A percentile compares a stretch with the other conserved stretches of the same genome.
Evolutionary conservation across 139 green algal genomes (phyloP).

Genomic region (Asterochloris erici): DNA sequence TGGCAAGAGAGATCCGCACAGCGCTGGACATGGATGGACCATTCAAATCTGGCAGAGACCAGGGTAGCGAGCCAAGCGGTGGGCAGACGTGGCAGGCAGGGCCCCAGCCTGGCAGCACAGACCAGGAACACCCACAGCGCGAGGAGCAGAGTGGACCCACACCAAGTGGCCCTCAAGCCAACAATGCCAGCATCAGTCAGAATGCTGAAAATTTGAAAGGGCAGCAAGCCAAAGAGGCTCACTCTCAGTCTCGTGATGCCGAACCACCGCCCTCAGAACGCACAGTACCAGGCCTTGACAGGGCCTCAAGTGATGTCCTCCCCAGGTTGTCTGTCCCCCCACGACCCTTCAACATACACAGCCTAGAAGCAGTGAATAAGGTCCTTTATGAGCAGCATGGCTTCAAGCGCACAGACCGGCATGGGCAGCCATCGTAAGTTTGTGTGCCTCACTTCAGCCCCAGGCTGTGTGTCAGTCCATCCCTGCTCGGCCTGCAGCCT

Average conservation of each 20-base stretch:
- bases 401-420: constrained; percentile 49
- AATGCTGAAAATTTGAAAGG: too few species aligned
- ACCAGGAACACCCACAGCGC: too few species aligned
- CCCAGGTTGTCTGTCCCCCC: background rate
- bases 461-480: background rate
- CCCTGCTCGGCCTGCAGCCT: background rate
- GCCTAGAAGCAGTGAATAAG: constrained; percentile 45
- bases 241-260: too few species aligned
- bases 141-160: too few species aligned
- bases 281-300: background rate
- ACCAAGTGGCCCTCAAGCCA: too few species aligned
- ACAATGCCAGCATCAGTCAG: too few species aligned
- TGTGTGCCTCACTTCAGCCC: background rate
- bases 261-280: background rate
- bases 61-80: too few species aligned
- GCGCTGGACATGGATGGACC: background rate
- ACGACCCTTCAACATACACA: constrained; percentile 20
- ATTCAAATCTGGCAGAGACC: background rate
- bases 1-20: constrained; percentile 37
- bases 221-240: too few species aligned
- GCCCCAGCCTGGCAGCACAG: too few species aligned
- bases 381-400: constrained; percentile 62
- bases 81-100: too few species aligned
- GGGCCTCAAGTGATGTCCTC: background rate
- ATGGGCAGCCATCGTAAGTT: constrained; percentile 39